phyloP scores from a whole-genome alignment of 176 grass and related monocot genomes.

The Lolium rigidum region DNA sequence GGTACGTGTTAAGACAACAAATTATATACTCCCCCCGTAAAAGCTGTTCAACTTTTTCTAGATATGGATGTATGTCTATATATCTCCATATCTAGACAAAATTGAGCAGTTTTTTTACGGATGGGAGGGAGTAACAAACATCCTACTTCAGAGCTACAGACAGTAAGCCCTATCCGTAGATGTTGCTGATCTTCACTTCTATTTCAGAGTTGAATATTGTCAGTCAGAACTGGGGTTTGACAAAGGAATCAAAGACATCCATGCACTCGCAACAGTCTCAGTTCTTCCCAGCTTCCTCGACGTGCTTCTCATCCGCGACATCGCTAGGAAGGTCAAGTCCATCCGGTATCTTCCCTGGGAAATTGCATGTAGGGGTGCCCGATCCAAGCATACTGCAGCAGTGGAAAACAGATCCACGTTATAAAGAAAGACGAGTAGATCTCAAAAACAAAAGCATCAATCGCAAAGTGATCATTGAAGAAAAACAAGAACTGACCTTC shows the following conservation, averaged over 20 bases:
- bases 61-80: too few species aligned
- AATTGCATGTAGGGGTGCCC: slow-evolving; percentile 46
- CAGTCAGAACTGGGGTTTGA: background rate
- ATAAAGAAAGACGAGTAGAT: background rate
- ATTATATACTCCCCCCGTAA: background rate
- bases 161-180: slow-evolving; percentile 12
- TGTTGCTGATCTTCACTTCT: background rate
- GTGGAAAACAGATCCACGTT: background rate
- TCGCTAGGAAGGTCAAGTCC: slow-evolving; percentile 64
- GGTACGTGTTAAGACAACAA: background rate
- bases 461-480: background rate
- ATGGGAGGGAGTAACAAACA: too few species aligned
- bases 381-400: slow-evolving; percentile 62
- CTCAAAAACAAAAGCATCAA: too few species aligned
- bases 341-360: slow-evolving; percentile 59
- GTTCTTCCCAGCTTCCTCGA: too few species aligned
- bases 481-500: slow-evolving; percentile 53
- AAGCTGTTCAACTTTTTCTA: too few species aligned
- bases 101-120: too few species aligned
- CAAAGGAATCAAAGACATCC: too few species aligned
- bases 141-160: too few species aligned
- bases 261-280: too few species aligned
- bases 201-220: background rate
- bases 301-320: slow-evolving; percentile 38
- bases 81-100: too few species aligned